phyloP scores from a whole-genome alignment of 768 basidiomycete genomes.

The Podaxis sp. region DNA sequence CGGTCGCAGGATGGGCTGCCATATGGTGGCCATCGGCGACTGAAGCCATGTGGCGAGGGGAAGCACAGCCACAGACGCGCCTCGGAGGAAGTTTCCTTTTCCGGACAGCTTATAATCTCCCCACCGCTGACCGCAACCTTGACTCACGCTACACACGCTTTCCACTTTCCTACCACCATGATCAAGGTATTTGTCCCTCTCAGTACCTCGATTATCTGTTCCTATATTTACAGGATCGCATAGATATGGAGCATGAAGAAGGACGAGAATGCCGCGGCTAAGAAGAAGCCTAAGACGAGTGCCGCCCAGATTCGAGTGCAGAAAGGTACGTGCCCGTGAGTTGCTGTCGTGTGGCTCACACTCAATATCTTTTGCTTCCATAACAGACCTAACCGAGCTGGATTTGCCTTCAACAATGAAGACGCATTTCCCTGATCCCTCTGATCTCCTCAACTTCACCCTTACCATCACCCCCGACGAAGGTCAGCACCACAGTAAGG shows the following conservation, averaged over 20 bases:
- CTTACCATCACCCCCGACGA: constrained; percentile 97
- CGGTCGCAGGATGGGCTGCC: background rate
- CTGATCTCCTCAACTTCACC: constrained; percentile 94
- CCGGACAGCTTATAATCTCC: constrained; percentile 22
- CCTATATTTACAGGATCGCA: constrained; percentile 1
- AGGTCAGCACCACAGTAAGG: constrained; percentile 48
- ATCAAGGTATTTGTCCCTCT: constrained; percentile 38
- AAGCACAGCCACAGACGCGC: constrained; percentile 23
- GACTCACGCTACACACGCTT: constrained; percentile 32
- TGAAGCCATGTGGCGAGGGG: background rate
- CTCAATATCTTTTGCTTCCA: constrained; percentile 1
- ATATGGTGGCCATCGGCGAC: background rate
- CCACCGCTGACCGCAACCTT: constrained; percentile 30
- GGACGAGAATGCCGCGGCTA: constrained; percentile 94
- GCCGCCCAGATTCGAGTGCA: constrained; percentile 99
- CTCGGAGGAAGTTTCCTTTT: constrained; percentile 27
- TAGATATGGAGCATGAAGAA: constrained; percentile 99
- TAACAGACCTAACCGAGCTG: constrained; percentile 89
- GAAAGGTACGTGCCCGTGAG: constrained; percentile 66
- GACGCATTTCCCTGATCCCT: constrained; percentile 89
- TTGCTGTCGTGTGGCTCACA: background rate
- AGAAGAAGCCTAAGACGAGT: constrained; percentile 98
- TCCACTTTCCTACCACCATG: constrained; percentile 36
- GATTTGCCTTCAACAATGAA: constrained; percentile 96
- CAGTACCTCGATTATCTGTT: background rate